A percentile compares a stretch with the other conserved stretches of the same genome.
phyloP scores from a whole-genome alignment of 192 early-diverging fungal species.

The Rhizophagus clarus region DNA sequence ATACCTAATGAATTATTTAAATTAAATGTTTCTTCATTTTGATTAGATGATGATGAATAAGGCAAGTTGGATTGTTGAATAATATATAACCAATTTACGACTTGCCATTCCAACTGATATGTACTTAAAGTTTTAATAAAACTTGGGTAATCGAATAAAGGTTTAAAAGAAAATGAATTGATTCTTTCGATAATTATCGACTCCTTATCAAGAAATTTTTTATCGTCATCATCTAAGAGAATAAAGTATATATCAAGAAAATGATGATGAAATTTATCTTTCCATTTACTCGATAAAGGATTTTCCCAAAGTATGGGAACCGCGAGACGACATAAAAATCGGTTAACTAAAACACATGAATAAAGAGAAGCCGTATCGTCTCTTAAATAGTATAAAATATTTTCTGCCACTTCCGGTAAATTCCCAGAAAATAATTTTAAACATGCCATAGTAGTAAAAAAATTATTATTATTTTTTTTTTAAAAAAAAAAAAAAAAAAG shows the following conservation, averaged over 20 bases:
- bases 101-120: neutral
- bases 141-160: neutral
- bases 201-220: neutral
- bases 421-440: slow-evolving; percentile 2
- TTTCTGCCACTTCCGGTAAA: neutral
- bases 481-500: neutral
- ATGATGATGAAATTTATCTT: neutral
- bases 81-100: neutral
- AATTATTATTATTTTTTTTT: no score
- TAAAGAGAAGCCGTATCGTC: neutral
- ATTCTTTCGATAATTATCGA: neutral
- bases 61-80: neutral
- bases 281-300: neutral
- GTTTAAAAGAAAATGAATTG: neutral
- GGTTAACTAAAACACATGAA: neutral
- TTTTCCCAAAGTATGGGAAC: slow-evolving; percentile 4
- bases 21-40: neutral
- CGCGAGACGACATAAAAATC: neutral
- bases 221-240: neutral
- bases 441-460: neutral
- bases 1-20: neutral
- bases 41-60: neutral
- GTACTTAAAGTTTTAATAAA: neutral
- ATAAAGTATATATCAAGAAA: neutral
- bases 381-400: neutral